Conservation (phyloP, 1,284 basidiomycete genomes). For the Spongispora temasekensis region DNA sequence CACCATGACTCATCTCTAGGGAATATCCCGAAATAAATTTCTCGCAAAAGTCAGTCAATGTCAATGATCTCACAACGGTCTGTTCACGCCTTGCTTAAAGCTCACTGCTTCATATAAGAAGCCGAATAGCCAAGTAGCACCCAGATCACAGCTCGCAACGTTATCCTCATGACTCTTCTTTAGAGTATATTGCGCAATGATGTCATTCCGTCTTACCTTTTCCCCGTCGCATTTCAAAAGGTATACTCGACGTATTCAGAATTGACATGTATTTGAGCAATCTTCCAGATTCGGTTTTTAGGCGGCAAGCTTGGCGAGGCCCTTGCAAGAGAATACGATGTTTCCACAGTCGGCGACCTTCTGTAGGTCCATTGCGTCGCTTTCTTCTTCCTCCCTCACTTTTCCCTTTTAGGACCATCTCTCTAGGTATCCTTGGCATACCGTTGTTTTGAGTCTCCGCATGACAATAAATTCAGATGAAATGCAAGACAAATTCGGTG, state of each 20-base stretch:
- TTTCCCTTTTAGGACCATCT: constrained; percentile 41
- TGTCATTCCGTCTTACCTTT: constrained; percentile 83
- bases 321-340: constrained; percentile 86
- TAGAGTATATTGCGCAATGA: constrained; percentile 77
- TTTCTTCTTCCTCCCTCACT: neutral
- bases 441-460: neutral
- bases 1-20: constrained; percentile 44
- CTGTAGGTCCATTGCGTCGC: constrained; percentile 51
- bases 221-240: constrained; percentile 85
- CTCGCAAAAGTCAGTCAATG: constrained; percentile 75
- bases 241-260: constrained; percentile 39
- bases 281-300: constrained; percentile 82
- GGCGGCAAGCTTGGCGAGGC: constrained; percentile 94
- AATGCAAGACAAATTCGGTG: constrained; percentile 83
- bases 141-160: neutral
- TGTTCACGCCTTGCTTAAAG: constrained; percentile 40
- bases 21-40: constrained; percentile 93
- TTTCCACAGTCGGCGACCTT: constrained; percentile 86
- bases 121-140: constrained; percentile 74
- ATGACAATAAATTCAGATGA: constrained; percentile 50
- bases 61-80: neutral
- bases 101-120: constrained; percentile 89
- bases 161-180: neutral
- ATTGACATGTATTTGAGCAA: neutral
- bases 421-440: constrained; percentile 41